Conservation (phyloP, 371 early-diverging fungal species). For the Mortierella sp. region DNA sequence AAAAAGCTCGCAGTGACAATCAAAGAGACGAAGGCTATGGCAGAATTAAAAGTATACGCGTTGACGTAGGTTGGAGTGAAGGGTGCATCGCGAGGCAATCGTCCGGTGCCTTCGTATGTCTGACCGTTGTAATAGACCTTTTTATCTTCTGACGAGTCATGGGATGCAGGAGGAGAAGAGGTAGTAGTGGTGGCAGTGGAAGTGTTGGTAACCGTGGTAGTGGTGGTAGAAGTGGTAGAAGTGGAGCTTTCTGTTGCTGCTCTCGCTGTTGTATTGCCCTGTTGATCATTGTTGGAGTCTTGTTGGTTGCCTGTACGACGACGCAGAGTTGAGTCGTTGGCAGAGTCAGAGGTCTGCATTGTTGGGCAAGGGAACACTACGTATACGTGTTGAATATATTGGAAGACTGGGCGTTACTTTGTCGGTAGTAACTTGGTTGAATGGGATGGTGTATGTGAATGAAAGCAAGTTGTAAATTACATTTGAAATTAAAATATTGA, state of each 20-base stretch:
- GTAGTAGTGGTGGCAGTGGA: neutral
- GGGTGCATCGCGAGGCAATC: constrained; percentile 52
- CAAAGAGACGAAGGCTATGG: constrained; percentile 47
- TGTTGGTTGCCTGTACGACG: constrained; percentile 15
- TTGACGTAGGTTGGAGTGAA: constrained; percentile 55
- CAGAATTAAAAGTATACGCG: constrained; percentile 46
- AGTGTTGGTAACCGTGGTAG: no score
- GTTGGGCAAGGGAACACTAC: no score
- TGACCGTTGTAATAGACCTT: constrained; percentile 42
- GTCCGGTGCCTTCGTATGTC: constrained; percentile 41
- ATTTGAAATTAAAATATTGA: no score
- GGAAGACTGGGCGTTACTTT: neutral
- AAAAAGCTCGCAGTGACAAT: constrained; percentile 47
- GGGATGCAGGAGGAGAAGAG: neutral
- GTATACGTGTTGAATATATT: neutral
- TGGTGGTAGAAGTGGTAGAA: neutral
- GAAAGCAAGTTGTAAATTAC: no score
- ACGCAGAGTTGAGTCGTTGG: constrained; percentile 13
- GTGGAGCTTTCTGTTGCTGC: neutral
- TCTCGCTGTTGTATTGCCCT: neutral
- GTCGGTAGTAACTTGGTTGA: neutral
- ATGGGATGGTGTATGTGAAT: neutral
- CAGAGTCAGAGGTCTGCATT: constrained; percentile 11
- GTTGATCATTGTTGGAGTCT: neutral
- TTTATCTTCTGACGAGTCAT: constrained; percentile 6